A percentile compares a stretch with the other conserved stretches of the same genome.
Conservation (phyloP, 106 monocot genomes). For the Hemerocallis citrina region DNA sequence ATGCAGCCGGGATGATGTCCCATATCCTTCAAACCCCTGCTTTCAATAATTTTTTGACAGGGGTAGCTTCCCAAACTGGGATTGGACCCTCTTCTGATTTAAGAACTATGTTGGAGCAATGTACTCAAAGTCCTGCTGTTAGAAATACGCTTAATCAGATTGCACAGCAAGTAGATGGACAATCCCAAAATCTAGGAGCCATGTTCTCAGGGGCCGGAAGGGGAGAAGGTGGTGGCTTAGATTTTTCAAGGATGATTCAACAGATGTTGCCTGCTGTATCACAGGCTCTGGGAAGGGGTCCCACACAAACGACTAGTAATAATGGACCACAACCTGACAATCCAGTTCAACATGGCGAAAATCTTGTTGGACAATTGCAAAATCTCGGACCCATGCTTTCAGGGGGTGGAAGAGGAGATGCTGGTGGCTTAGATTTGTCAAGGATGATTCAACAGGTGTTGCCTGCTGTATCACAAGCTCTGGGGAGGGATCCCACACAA, state of each 20-base stretch:
- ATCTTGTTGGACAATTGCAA: constrained; percentile 21
- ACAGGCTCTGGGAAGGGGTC: constrained; percentile 48
- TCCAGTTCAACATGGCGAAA: constrained; percentile 6
- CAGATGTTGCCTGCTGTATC: constrained; percentile 95
- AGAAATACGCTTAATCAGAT: constrained; percentile 33
- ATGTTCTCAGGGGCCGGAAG: constrained; percentile 16
- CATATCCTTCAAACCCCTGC: constrained; percentile 37
- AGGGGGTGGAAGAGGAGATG: constrained; percentile 23
- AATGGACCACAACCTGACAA: constrained; percentile 12
- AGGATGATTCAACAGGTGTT: constrained; percentile 87
- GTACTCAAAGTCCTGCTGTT: constrained; percentile 34
- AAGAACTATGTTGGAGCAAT: constrained; percentile 46
- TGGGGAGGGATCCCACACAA: constrained; percentile 24
- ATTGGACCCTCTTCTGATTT: constrained; percentile 33
- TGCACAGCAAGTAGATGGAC: constrained; percentile 30
- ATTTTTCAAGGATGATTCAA: constrained; percentile 70
- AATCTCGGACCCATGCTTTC: constrained; percentile 15
- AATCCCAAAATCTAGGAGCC: constrained; percentile 19
- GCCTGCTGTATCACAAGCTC: constrained; percentile 82
- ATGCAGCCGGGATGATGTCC: constrained; percentile 44
- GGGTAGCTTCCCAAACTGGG: constrained; percentile 46
- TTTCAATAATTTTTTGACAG: constrained; percentile 40
- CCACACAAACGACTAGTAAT: constrained; percentile 7
- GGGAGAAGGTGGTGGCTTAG: constrained; percentile 46
- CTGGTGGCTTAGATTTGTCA: constrained; percentile 59